Percentiles rank a stretch among this genome's conserved stretches.
Evolutionary conservation across 352 stramenopile species (phyloP).

Genomic region (Globisporangium paroecandrum): DNA sequence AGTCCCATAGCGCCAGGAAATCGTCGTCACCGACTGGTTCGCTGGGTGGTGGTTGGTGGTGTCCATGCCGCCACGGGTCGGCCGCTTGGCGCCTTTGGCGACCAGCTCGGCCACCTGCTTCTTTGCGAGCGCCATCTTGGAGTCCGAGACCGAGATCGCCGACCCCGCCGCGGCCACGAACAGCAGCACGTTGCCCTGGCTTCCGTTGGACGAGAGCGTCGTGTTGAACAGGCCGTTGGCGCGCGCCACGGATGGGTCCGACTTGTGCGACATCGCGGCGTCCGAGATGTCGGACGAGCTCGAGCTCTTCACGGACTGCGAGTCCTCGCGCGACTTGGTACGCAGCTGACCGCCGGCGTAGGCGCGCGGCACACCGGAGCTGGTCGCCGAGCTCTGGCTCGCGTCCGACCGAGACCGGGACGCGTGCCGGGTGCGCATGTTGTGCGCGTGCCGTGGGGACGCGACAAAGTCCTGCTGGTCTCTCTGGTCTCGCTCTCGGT

Average conservation of each 20-base stretch:
- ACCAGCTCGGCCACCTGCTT: constrained; percentile 56
- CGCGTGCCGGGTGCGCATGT: constrained; percentile 24
- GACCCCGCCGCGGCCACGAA: constrained; percentile 70
- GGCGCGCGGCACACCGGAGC: constrained; percentile 26
- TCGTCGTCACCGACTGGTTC: constrained; percentile 16
- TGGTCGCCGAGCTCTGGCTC: constrained; percentile 16
- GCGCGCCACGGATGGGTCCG: constrained; percentile 24
- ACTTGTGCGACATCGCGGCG: neutral
- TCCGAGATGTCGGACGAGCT: constrained; percentile 22
- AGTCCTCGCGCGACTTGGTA: constrained; percentile 22
- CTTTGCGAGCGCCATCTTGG: constrained; percentile 53
- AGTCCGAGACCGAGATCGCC: constrained; percentile 59
- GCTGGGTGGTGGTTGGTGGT: constrained; percentile 8
- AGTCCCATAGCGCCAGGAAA: constrained; percentile 57
- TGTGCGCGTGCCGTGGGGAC: constrained; percentile 20
- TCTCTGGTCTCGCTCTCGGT: neutral
- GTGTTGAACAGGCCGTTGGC: constrained; percentile 28
- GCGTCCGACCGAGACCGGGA: constrained; percentile 23
- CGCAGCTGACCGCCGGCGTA: constrained; percentile 25
- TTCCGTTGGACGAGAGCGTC: constrained; percentile 26
- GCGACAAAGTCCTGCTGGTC: constrained; percentile 5
- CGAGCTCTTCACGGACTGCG: constrained; percentile 18
- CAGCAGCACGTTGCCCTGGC: constrained; percentile 55
- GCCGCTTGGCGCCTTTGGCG: constrained; percentile 45
- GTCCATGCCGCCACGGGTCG: constrained; percentile 41